Base-by-base conservation (phyloP, 106 monocot genomes). In the Agapanthus africanus region DNA sequence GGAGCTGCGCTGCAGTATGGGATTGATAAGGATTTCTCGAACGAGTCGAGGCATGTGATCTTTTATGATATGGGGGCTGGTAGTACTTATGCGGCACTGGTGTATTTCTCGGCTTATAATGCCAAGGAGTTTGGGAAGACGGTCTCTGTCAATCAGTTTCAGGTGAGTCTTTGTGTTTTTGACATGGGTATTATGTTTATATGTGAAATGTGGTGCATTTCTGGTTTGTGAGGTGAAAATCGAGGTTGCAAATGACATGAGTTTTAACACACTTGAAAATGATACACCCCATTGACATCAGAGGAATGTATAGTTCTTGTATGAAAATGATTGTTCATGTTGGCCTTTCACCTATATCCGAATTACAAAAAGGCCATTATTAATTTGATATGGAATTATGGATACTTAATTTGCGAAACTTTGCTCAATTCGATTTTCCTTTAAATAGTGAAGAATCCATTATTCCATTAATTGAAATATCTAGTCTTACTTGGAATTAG, bases 1-100 rank as follows among this genome's bases (percentile, higher is more conserved):
- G 99, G 99, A 1, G 99, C 93, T 1, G 93, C 99, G 10, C 67
- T 99, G 79, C 93, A 99, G 79, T 99, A 99, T 74, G 99, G 93
- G 60, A 90, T 99, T 32, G 99, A 93, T 63, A 99, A 99, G 70
- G 85, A 99, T 68, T 93, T 99, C 74, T 73, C 81, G 0, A 93
- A 99, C 25, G 81, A 77, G 69, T 99, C 99, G 1, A 69, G 90
- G 63, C 74, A 99, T 74, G 93, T 99, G 8, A 72, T 99, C 44
- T 74, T 99, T 26, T 99, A 99, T 56, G 93, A 99, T 66, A 99
- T 99, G 90, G 99, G 99, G 1, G 54, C 99, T 2, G 71, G 85
- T 33, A 93, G 90, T 63, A 90, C 93, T 7, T 99, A 99, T 69
- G 93, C 99, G 0, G 87, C 93, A 11, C 67, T 99, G 65, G 85